These are phyloP conservation scores for Pestalotiopsis sp. DNA, from an alignment of 2,329 filamentous ascomycete species.

Conservation along the genomic window DNA sequence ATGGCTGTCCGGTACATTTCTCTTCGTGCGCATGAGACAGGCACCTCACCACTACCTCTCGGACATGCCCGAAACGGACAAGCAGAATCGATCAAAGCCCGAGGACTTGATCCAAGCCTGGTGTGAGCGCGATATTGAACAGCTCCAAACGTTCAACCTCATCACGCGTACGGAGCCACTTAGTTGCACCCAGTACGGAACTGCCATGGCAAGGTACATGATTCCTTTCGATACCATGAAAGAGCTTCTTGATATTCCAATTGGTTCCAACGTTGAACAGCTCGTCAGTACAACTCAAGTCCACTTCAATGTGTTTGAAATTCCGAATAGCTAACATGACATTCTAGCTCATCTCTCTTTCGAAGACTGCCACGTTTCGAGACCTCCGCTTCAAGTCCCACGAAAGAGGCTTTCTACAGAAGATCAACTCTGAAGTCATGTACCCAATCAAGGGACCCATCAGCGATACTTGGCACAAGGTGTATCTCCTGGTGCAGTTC, in stretches of 20 bases:
- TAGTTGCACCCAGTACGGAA: conserved; percentile 70
- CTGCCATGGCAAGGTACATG: conserved; percentile 83
- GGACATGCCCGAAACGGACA: conserved; percentile 24
- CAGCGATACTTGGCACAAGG: conserved; percentile 69
- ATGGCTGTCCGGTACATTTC: conserved; percentile 79
- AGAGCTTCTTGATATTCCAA: conserved; percentile 62
- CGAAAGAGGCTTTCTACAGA: conserved; percentile 71
- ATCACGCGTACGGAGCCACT: conserved; percentile 53
- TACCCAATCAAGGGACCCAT: conserved; percentile 72
- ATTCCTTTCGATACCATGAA: conserved; percentile 81
- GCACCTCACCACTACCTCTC: conserved; percentile 70
- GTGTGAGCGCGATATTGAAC: conserved; percentile 67
- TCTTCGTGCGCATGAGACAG: conserved; percentile 71
- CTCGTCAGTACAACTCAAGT: conserved; percentile 56
- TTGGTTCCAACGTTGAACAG: conserved; percentile 62
- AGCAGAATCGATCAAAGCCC: conserved; percentile 35
- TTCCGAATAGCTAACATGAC: conserved; percentile 8
- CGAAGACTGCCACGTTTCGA: conserved; percentile 71
- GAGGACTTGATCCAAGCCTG: conserved; percentile 70
- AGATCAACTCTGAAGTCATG: conserved; percentile 72
- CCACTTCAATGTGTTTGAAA: neutral
- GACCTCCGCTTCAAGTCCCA: conserved; percentile 70
- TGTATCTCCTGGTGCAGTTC: conserved; percentile 76
- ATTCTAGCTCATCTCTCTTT: conserved; percentile 41
- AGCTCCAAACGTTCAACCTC: conserved; percentile 63